These are phyloP conservation scores for Darksidea phi DNA, from an alignment of 495 filamentous ascomycete genomes.

Conservation along the genomic window DNA sequence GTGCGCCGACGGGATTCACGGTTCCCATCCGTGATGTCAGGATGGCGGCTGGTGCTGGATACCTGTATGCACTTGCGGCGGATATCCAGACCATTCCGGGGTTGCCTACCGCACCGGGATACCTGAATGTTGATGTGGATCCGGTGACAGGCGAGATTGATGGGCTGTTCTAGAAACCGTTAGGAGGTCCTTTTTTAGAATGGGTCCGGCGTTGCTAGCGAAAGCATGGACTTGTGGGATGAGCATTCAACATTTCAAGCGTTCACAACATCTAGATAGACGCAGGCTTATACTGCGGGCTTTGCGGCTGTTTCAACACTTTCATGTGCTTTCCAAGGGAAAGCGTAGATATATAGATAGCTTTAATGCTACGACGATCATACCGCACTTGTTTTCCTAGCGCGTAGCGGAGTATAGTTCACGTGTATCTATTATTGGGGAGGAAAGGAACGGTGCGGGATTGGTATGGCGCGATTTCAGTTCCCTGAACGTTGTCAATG, in stretches of 20 bases:
- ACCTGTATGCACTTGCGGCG: conserved; percentile 91
- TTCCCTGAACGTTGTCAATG: too few species aligned
- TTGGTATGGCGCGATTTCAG: too few species aligned
- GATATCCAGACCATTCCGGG: conserved; percentile 99
- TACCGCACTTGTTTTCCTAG: too few species aligned
- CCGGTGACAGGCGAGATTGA: conserved; percentile 92
- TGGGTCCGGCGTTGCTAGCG: neutral
- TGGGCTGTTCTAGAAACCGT: conserved; percentile 73
- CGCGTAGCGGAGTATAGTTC: too few species aligned
- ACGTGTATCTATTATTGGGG: too few species aligned
- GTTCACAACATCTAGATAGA: too few species aligned
- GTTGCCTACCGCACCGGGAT: conserved; percentile 90
- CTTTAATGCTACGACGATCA: too few species aligned
- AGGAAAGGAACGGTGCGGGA: too few species aligned
- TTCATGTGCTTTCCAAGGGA: too few species aligned
- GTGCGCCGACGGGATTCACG: conserved; percentile 93
- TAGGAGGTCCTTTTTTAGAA: neutral
- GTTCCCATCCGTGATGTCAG: conserved; percentile 93
- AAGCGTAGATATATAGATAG: too few species aligned
- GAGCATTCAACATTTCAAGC: neutral
- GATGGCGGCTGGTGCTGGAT: conserved; percentile 90
- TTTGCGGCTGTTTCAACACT: too few species aligned
- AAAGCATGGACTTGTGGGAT: neutral
- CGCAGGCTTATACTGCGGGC: too few species aligned
- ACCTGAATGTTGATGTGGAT: conserved; percentile 94